These are phyloP conservation scores for Pseudocercospora musae DNA, from an alignment of 2,329 filamentous ascomycete species.

Conservation along the genomic window DNA sequence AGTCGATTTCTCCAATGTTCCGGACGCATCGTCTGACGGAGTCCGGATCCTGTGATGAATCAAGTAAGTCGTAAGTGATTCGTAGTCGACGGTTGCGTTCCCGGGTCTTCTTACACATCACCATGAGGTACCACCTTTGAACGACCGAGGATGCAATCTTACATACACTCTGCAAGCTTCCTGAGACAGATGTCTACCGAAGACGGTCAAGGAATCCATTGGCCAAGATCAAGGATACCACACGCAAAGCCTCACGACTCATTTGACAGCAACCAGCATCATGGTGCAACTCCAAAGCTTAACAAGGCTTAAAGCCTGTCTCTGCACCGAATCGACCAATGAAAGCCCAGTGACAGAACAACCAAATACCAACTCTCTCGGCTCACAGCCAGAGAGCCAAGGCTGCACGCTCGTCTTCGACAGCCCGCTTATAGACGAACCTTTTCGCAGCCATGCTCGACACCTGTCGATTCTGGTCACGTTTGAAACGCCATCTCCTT, in stretches of 20 bases:
- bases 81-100: neutral
- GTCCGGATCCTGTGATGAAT: neutral
- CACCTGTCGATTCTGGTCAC: neutral
- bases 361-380: neutral
- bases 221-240: neutral
- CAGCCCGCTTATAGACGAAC: neutral
- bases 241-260: neutral
- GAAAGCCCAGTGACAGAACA: neutral
- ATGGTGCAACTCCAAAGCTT: neutral
- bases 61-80: neutral
- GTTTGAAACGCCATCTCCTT: constrained; percentile 1
- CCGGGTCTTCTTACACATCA: neutral
- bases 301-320: neutral
- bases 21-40: too few species aligned
- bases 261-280: neutral
- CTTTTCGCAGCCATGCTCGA: neutral
- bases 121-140: too few species aligned
- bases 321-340: neutral
- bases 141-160: neutral
- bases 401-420: neutral
- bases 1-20: too few species aligned
- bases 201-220: neutral
- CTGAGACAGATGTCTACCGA: neutral
- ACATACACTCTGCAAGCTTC: constrained; percentile 1
- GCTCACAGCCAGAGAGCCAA: neutral